phyloP scores from a whole-genome alignment of 345 rosid species.

The Sapria himalayana region DNA sequence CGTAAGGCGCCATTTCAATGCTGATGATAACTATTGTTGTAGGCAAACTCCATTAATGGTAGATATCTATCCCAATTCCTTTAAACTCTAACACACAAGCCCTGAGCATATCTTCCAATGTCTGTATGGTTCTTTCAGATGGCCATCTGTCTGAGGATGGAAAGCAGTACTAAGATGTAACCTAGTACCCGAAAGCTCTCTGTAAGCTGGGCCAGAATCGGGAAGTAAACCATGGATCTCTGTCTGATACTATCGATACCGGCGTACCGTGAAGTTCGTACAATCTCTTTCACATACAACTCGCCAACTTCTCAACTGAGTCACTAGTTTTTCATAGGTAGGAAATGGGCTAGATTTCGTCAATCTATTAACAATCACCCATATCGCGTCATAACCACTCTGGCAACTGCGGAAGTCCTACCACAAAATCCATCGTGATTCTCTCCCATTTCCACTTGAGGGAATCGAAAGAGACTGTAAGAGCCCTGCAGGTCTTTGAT shows the following conservation, averaged over 20 bases:
- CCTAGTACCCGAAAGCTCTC: neutral
- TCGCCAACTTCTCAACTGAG: neutral
- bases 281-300: conserved; percentile 1
- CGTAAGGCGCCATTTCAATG: conserved; percentile 3
- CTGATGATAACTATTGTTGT: neutral
- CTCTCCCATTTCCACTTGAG: no score
- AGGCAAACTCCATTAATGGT: conserved; percentile 1
- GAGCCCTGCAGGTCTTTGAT: no score
- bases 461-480: no score
- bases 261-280: neutral
- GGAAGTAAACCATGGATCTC: neutral
- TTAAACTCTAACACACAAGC: neutral
- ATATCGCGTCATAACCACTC: neutral
- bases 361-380: conserved; percentile 1
- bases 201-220: neutral
- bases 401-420: no score
- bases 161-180: neutral
- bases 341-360: conserved; percentile 4
- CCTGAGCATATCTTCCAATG: neutral
- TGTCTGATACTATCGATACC: neutral
- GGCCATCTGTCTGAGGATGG: conserved; percentile 4
- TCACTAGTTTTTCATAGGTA: neutral
- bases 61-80: conserved; percentile 1
- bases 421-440: no score
- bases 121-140: neutral